Percentiles rank a stretch among this genome's conserved stretches.
These are phyloP conservation scores for Cladophialophora chaetospira DNA, from an alignment of 2,329 filamentous ascomycete genomes.

Conservation along the genomic window DNA sequence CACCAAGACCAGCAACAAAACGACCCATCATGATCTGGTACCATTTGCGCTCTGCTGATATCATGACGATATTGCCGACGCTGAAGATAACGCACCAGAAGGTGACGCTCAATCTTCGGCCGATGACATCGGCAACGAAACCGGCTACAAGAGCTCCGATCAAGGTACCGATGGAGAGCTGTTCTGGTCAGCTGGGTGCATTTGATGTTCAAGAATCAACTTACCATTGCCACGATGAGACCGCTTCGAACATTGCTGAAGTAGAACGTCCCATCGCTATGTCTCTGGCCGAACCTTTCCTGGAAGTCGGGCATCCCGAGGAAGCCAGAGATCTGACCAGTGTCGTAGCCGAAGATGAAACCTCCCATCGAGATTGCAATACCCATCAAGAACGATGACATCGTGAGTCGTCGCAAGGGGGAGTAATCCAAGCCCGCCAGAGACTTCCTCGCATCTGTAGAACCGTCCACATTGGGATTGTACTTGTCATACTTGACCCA, in stretches of 20 bases:
- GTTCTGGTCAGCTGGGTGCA: neutral
- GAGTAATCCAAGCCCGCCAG: conserved; percentile 33
- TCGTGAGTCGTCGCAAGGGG: conserved; percentile 38
- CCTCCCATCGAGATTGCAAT: conserved; percentile 51
- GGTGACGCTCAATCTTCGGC: conserved; percentile 46
- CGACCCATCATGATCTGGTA: conserved; percentile 64
- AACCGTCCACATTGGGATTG: conserved; percentile 23
- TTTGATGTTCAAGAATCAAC: conserved; percentile 3
- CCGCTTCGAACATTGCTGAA: conserved; percentile 48
- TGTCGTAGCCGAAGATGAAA: conserved; percentile 46
- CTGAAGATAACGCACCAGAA: conserved; percentile 45
- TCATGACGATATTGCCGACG: conserved; percentile 48
- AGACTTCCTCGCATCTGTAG: conserved; percentile 29
- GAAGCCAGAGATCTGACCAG: conserved; percentile 49
- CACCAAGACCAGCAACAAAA: conserved; percentile 46
- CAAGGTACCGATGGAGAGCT: conserved; percentile 74
- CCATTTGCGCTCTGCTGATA: conserved; percentile 58
- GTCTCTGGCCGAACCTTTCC: conserved; percentile 43
- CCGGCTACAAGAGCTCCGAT: conserved; percentile 63
- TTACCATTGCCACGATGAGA: conserved; percentile 46
- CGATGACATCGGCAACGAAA: conserved; percentile 50
- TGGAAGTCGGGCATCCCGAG: conserved; percentile 47
- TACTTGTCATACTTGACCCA: conserved; percentile 30
- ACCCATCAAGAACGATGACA: conserved; percentile 45
- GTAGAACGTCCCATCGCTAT: conserved; percentile 40